phyloP scores from a whole-genome alignment of 2,329 filamentous ascomycete genomes.

The Biscogniauxia marginata region DNA sequence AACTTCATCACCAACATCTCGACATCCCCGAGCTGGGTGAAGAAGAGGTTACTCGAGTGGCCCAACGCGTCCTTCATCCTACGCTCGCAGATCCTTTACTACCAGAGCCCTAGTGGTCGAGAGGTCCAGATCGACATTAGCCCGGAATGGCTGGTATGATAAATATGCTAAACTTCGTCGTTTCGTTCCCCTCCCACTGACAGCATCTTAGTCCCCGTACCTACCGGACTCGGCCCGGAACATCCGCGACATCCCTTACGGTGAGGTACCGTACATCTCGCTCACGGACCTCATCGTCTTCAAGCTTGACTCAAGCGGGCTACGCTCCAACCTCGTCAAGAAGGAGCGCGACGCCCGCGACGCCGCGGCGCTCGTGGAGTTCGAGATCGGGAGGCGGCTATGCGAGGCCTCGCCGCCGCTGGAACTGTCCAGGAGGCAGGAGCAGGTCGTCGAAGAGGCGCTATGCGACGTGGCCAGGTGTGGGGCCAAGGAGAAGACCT shows the following conservation, averaged over 20 bases:
- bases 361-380: conserved; percentile 22
- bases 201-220: conserved; percentile 17
- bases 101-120: conserved; percentile 16
- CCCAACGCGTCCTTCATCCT: conserved; percentile 24
- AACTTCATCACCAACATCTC: conserved; percentile 27
- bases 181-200: conserved; percentile 2
- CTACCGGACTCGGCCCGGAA: conserved; percentile 20
- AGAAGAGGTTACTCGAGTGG: conserved; percentile 21
- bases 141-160: conserved; percentile 25
- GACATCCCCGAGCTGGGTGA: conserved; percentile 20
- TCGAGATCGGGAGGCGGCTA: conserved; percentile 1
- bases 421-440: conserved; percentile 14
- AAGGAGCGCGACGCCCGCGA: conserved; percentile 24
- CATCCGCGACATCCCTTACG: conserved; percentile 19
- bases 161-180: background rate
- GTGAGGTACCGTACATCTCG: conserved; percentile 27
- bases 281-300: conserved; percentile 24
- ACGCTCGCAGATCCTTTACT: conserved; percentile 20
- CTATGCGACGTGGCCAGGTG: conserved; percentile 20
- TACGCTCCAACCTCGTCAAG: conserved; percentile 18
- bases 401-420: background rate
- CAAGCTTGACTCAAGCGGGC: conserved; percentile 24
- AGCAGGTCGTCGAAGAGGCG: conserved; percentile 21
- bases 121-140: conserved; percentile 25
- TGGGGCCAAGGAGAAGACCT: conserved; percentile 20